Evolutionary conservation across 768 basidiomycete genomes (phyloP).

Genomic region (Trichaptum fuscoviolaceum): DNA sequence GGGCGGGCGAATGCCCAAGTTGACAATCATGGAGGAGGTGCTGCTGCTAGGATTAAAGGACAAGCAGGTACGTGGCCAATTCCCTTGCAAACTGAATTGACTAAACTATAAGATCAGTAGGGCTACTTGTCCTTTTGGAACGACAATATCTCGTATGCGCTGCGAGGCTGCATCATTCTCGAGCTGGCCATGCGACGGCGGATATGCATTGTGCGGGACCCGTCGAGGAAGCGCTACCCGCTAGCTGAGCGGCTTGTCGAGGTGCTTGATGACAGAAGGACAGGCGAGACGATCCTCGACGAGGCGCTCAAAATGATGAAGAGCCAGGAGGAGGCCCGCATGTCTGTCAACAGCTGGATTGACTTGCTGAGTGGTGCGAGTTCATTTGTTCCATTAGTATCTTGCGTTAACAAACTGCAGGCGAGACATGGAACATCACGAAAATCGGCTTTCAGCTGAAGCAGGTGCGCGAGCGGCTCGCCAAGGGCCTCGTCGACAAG

Average conservation of each 20-base stretch:
- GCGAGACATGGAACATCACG: slow-evolving; percentile 99
- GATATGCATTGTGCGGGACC: slow-evolving; percentile 87
- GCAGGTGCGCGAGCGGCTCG: slow-evolving; percentile 95
- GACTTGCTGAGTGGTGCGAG: slow-evolving; percentile 87
- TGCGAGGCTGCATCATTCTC: slow-evolving; percentile 96
- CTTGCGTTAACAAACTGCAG: slow-evolving; percentile 41
- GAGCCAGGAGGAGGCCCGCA: slow-evolving; percentile 48
- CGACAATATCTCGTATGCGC: slow-evolving; percentile 98
- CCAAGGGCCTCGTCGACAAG: slow-evolving; percentile 96
- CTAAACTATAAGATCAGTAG: slow-evolving; percentile 28
- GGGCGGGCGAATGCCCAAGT: slow-evolving; percentile 70
- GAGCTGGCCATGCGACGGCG: slow-evolving; percentile 94
- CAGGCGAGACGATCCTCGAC: slow-evolving; percentile 94
- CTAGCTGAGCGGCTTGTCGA: slow-evolving; percentile 83
- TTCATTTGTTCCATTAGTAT: neutral
- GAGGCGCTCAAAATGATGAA: slow-evolving; percentile 97
- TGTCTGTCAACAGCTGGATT: slow-evolving; percentile 88
- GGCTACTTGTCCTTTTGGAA: slow-evolving; percentile 99
- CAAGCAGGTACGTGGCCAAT: slow-evolving; percentile 64
- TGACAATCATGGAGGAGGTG: slow-evolving; percentile 98
- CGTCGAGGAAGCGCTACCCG: slow-evolving; percentile 65
- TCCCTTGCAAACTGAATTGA: neutral
- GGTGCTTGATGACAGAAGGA: slow-evolving; percentile 87
- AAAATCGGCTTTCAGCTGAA: slow-evolving; percentile 99
- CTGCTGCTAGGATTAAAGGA: slow-evolving; percentile 92